Conservation (phyloP, 169 alveolate genomes). For the Plasmodium ovale region DNA sequence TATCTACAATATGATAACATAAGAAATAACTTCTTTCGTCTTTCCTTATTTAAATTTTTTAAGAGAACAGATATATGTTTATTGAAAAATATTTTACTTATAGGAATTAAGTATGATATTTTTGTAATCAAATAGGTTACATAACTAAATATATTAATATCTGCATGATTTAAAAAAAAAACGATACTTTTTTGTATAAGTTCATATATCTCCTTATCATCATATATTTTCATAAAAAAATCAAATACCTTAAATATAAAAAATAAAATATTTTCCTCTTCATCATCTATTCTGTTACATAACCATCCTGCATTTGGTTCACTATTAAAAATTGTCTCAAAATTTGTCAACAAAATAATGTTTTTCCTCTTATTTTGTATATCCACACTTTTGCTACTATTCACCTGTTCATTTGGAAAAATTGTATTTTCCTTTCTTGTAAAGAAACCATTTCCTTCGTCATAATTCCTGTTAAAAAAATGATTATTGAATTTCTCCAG, state of each 20-base stretch:
- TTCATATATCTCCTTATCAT: conserved; percentile 44
- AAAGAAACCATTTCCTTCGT: not conserved
- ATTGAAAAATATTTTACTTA: conserved; percentile 50
- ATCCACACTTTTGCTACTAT: not conserved
- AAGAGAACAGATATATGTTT: conserved; percentile 61
- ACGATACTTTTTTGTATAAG: conserved; percentile 44
- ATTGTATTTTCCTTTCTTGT: not conserved
- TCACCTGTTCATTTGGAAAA: not conserved
- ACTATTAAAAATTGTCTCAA: conserved; percentile 62
- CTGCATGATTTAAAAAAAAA: conserved; percentile 50
- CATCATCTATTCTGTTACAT: conserved; percentile 63
- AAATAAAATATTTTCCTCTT: conserved; percentile 44
- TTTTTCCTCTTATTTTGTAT: conserved; percentile 2
- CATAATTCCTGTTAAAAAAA: conserved; percentile 32
- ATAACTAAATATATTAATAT: conserved; percentile 41
- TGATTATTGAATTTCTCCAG: conserved; percentile 9
- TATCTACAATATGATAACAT: conserved; percentile 53
- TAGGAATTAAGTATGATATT: conserved; percentile 42
- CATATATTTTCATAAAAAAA: conserved; percentile 33
- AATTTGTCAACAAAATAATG: conserved; percentile 27
- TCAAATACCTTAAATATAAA: conserved; percentile 38
- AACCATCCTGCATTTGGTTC: conserved; percentile 52
- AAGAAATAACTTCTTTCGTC: conserved; percentile 27
- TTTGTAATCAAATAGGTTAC: conserved; percentile 53
- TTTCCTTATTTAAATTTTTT: conserved; percentile 63